phyloP scores from a whole-genome alignment of 441 rosid genomes.

The Bruguiera hainesii region DNA sequence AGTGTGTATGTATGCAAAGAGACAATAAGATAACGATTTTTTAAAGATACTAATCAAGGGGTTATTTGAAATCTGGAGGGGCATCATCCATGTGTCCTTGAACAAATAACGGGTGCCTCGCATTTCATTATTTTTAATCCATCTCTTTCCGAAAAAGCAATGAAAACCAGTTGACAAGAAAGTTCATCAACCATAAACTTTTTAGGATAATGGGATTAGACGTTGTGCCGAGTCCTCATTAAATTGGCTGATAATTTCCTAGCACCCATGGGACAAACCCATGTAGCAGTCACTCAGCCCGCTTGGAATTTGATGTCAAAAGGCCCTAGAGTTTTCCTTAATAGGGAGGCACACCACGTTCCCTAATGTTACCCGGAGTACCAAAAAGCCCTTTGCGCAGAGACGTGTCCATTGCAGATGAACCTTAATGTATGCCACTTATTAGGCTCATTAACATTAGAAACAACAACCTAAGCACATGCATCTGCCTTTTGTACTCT shows the following conservation, averaged over 20 bases:
- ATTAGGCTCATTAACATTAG: slow-evolving; percentile 20
- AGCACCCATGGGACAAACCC: slow-evolving; percentile 4
- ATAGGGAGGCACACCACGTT: slow-evolving; percentile 32
- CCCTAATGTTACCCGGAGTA: slow-evolving; percentile 3
- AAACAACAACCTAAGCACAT: slow-evolving; percentile 40
- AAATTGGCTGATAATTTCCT: slow-evolving; percentile 31
- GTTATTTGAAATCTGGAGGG: no score
- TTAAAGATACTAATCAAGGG: no score
- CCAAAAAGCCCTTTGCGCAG: slow-evolving; percentile 9
- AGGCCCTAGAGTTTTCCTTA: slow-evolving; percentile 11
- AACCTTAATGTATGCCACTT: slow-evolving; percentile 31
- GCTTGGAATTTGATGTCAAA: slow-evolving; percentile 33
- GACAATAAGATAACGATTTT: no score
- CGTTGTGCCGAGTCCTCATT: slow-evolving; percentile 42
- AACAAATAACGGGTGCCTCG: background rate
- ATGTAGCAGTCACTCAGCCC: background rate
- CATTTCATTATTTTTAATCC: slow-evolving; percentile 21
- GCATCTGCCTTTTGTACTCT: slow-evolving; percentile 23
- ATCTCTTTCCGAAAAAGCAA: slow-evolving; percentile 24
- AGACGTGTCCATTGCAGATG: slow-evolving; percentile 26
- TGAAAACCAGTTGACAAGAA: slow-evolving; percentile 32
- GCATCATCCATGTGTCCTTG: slow-evolving; percentile 36
- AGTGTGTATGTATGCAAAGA: no score
- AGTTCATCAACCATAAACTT: slow-evolving; percentile 30
- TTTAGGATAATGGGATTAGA: slow-evolving; percentile 49